Evolutionary conservation across 768 basidiomycete genomes (phyloP).

Genomic region (Mycena chlorophos): DNA sequence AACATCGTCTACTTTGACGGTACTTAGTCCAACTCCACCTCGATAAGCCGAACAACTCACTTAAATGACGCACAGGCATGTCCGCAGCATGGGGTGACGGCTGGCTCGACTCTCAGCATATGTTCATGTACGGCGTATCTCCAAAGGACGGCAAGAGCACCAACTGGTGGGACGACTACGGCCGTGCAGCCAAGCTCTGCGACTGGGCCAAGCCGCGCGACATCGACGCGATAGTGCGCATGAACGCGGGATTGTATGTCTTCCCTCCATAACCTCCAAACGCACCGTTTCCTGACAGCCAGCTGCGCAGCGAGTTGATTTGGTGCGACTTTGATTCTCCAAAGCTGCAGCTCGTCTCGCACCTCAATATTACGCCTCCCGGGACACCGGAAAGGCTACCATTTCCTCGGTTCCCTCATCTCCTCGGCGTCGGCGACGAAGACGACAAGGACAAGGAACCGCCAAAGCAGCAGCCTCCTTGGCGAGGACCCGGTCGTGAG

Average conservation of each 20-base stretch:
- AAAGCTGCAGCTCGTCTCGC: constrained; percentile 21
- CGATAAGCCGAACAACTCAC: background rate
- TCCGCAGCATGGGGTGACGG: constrained; percentile 23
- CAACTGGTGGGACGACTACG: constrained; percentile 26
- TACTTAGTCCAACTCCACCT: background rate
- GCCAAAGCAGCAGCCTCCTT: background rate
- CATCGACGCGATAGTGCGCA: constrained; percentile 29
- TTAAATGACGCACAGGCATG: constrained; percentile 6
- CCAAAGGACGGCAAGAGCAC: constrained; percentile 15
- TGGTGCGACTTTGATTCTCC: constrained; percentile 27
- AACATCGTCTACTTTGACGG: constrained; percentile 24
- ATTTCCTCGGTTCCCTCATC: constrained; percentile 6
- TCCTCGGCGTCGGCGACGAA: background rate
- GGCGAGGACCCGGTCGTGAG: constrained; percentile 10
- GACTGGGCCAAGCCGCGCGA: constrained; percentile 19
- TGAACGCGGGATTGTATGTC: constrained; percentile 30
- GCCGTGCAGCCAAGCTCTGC: constrained; percentile 23
- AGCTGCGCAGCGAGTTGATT: constrained; percentile 22
- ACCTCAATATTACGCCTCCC: constrained; percentile 28
- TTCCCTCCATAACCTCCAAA: background rate
- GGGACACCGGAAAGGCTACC: constrained; percentile 14
- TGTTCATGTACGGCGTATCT: constrained; percentile 25
- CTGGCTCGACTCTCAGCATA: constrained; percentile 28
- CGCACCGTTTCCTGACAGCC: background rate
- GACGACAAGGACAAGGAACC: too few species aligned